phyloP scores from a whole-genome alignment of 2,329 filamentous ascomycete species.

The Penicillium sp. region DNA sequence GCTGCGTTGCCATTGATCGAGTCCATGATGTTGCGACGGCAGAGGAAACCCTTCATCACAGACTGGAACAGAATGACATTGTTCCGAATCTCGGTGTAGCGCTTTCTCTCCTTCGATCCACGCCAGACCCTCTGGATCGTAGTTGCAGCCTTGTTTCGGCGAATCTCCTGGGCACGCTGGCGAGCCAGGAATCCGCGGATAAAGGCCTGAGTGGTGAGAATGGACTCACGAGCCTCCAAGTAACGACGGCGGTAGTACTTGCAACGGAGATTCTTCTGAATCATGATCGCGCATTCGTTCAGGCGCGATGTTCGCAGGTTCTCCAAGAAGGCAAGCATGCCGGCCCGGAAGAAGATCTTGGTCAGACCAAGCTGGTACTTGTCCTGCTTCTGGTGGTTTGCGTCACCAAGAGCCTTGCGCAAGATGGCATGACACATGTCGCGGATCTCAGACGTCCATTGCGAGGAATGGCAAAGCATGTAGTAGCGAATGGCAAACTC shows the following conservation, averaged over 20 bases:
- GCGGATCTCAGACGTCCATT: constrained; percentile 92
- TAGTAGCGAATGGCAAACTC: constrained; percentile 98
- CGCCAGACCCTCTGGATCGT: constrained; percentile 96
- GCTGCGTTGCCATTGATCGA: constrained; percentile 91
- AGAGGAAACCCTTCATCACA: constrained; percentile 85
- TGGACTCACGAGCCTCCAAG: constrained; percentile 78
- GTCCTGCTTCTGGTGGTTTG: constrained; percentile 72
- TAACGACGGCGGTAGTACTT: constrained; percentile 95
- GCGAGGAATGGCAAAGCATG: constrained; percentile 86
- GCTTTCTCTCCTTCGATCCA: constrained; percentile 84
- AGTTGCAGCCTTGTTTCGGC: constrained; percentile 82
- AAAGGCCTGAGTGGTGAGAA: constrained; percentile 77
- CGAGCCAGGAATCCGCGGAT: constrained; percentile 77
- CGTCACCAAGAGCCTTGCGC: constrained; percentile 79
- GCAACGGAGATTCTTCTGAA: constrained; percentile 95
- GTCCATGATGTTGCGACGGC: constrained; percentile 89
- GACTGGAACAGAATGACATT: constrained; percentile 89
- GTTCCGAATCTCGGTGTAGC: constrained; percentile 74
- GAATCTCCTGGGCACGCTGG: constrained; percentile 74
- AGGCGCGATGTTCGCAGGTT: constrained; percentile 87
- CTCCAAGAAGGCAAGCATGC: constrained; percentile 97
- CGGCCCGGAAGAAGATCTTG: constrained; percentile 98
- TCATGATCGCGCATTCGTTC: constrained; percentile 94
- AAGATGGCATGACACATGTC: constrained; percentile 93
- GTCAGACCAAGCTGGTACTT: constrained; percentile 98